phyloP scores from a whole-genome alignment of 495 filamentous ascomycete species.

The Penicillium lagena region DNA sequence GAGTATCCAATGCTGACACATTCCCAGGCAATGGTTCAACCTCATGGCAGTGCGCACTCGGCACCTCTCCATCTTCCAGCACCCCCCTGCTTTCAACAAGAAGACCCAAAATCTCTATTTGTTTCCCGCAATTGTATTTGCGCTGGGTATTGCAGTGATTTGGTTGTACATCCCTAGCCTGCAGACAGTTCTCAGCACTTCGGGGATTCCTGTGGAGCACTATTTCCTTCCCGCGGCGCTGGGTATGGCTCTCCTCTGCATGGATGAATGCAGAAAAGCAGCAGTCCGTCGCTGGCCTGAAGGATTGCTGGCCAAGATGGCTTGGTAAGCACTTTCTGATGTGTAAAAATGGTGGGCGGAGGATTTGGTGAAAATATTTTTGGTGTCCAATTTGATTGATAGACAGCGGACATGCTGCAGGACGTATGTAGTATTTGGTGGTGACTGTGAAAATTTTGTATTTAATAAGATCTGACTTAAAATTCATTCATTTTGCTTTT shows the following conservation, averaged over 20 bases:
- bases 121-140: conserved; percentile 58
- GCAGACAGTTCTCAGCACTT: conserved; percentile 47
- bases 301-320: conserved; percentile 8
- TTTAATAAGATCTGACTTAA: no score
- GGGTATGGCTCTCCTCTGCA: conserved; percentile 50
- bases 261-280: conserved; percentile 16
- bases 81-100: conserved; percentile 53
- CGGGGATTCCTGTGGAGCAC: conserved; percentile 53
- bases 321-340: conserved; percentile 6
- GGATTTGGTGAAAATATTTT: no score
- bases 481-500: no score
- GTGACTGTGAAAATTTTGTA: no score
- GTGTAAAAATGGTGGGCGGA: no score
- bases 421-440: no score
- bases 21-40: conserved; percentile 60
- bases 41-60: conserved; percentile 57
- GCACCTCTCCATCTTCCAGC: conserved; percentile 59
- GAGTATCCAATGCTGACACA: neutral
- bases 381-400: no score
- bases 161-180: conserved; percentile 56
- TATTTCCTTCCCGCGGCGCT: conserved; percentile 62
- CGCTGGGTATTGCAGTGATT: conserved; percentile 55
- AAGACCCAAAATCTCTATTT: conserved; percentile 54
- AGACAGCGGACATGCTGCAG: no score
- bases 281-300: conserved; percentile 15